Evolutionary conservation across 805 yeast species (phyloP), one percentile per base, ranked within the genome.

Genomic region (Kazachstania martiniae): DNA sequence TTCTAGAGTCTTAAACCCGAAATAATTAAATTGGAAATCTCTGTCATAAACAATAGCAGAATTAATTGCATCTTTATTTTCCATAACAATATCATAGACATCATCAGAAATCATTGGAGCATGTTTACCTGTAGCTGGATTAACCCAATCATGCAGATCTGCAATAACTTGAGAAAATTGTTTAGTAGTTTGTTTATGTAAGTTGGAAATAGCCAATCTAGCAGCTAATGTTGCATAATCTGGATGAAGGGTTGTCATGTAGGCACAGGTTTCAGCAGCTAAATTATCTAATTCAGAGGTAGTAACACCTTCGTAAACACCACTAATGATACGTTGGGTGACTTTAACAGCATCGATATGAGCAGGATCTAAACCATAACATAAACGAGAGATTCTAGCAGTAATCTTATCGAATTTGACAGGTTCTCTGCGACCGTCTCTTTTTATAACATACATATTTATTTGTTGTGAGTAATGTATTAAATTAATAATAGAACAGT

Each of bases 211-310:
- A 14, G 97, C 96, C 39, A 89, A 80, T 64, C 98, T 77, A 22
- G 97, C 96, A 34, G 96, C 96, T 47, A 86, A 68, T 27, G 77
- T 75, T 18, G 96, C 95, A 50, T 89, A 87, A 62, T 91, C 97
- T n/a, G 97, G 97, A 59, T 89, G 97, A 41, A 83, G 73, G 9
- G 97, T 89, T 37, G 96, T 86, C 95, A 91, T 84, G 54, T 80
- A 82, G 27, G 97, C 97, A 36, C 95, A 94, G 23, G 95, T 86
- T 62, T 91, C 98, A 27, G 97, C 96, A 30, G 97, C 87, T 32
- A 79, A 59, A 49, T 77, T 75, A 46, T 77, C 86, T 38, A 81
- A 64, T 58, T 91, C 96, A 39, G 80, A 72, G 34, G 97, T 91
- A 51, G 89, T 86, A 33, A 91, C 98, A 51, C 97, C 97, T 52